phyloP scores from a whole-genome alignment of 2,329 filamentous ascomycete genomes.

The Ceratocystiopsis sp. region DNA sequence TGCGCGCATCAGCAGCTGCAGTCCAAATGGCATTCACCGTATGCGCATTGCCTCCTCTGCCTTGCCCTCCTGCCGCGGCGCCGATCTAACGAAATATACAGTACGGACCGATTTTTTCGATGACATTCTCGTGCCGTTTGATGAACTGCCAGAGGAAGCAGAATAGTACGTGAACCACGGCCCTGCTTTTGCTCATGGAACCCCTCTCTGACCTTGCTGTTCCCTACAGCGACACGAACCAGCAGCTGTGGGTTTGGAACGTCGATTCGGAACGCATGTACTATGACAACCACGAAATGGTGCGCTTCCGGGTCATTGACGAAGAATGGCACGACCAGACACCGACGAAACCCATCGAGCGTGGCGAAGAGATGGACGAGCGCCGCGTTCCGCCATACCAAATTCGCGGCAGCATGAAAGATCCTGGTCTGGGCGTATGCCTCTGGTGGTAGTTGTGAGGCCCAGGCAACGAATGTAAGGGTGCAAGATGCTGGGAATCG shows the following conservation, averaged over 20 bases:
- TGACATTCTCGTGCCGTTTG: slow-evolving; percentile 66
- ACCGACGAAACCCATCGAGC: slow-evolving; percentile 47
- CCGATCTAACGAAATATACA: slow-evolving; percentile 15
- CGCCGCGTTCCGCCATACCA: slow-evolving; percentile 53
- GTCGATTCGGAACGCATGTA: slow-evolving; percentile 59
- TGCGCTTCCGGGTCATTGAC: slow-evolving; percentile 68
- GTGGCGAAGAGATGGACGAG: slow-evolving; percentile 37
- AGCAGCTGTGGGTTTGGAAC: slow-evolving; percentile 75
- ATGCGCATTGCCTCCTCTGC: background rate
- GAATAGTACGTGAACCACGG: slow-evolving; percentile 43
- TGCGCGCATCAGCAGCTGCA: slow-evolving; percentile 61
- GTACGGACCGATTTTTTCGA: slow-evolving; percentile 86
- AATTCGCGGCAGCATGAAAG: slow-evolving; percentile 48
- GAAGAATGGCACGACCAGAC: slow-evolving; percentile 88
- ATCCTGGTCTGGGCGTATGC: slow-evolving; percentile 43
- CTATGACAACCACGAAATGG: slow-evolving; percentile 80
- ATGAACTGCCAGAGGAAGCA: slow-evolving; percentile 57
- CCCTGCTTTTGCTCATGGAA: background rate
- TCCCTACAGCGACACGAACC: slow-evolving; percentile 44
- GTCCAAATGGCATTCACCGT: slow-evolving; percentile 12
- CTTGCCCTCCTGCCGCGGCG: too few species aligned
- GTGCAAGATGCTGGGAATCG: too few species aligned
- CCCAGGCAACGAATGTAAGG: background rate
- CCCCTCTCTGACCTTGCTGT: background rate
- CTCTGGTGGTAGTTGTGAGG: slow-evolving; percentile 28